A percentile compares a stretch with the other conserved stretches of the same genome.
Conservation (phyloP, 345 rosid genomes). For the Gossypium australe region DNA sequence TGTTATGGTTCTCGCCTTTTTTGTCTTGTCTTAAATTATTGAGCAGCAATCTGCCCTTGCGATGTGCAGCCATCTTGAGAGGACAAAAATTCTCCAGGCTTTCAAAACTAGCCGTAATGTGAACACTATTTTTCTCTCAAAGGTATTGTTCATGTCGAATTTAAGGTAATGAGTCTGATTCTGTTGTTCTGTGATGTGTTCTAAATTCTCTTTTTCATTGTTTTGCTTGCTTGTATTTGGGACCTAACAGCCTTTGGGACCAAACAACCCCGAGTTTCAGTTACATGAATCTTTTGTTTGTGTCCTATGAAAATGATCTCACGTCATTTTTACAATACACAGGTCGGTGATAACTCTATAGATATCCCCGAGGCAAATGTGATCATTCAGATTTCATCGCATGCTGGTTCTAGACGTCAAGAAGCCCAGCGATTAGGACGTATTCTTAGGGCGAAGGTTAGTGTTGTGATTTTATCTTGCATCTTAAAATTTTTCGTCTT, state of each 20-base stretch:
- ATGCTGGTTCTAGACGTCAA: conserved; percentile 98
- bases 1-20: neutral
- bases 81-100: conserved; percentile 87
- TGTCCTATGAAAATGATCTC: neutral
- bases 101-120: conserved; percentile 80
- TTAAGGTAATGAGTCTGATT: neutral
- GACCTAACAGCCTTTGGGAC: neutral
- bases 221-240: neutral
- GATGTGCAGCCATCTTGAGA: conserved; percentile 75
- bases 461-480: conserved; percentile 7
- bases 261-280: too few relatives aligned
- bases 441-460: conserved; percentile 97
- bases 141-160: conserved; percentile 37
- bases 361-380: conserved; percentile 99
- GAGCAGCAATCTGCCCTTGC: conserved; percentile 9
- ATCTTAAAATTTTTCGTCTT: neutral
- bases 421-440: conserved; percentile 97
- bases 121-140: conserved; percentile 83
- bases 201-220: neutral
- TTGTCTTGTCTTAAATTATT: neutral
- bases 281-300: neutral
- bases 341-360: conserved; percentile 98
- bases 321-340: conserved; percentile 5
- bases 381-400: conserved; percentile 92
- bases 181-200: neutral